Evolutionary conservation across 768 basidiomycete genomes (phyloP).

Genomic region (Boletus speciosus): DNA sequence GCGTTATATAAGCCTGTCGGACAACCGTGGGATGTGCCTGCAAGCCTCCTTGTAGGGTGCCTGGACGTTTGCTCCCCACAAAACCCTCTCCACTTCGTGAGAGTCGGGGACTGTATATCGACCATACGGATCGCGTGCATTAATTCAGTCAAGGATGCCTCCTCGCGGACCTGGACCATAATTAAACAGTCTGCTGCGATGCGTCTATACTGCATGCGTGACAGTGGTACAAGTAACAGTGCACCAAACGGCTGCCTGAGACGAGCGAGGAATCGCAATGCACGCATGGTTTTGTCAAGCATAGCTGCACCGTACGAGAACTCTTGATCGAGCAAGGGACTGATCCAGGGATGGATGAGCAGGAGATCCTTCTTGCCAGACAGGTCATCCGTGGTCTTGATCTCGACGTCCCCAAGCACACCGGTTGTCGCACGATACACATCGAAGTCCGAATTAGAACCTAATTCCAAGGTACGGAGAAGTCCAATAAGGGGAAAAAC

Average conservation of each 20-base stretch:
- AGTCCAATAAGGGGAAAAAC: too few relatives aligned
- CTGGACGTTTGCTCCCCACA: too few relatives aligned
- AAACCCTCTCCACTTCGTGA: too few relatives aligned
- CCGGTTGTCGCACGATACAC: neutral
- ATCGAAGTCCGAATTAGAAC: too few relatives aligned
- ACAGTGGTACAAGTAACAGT: neutral
- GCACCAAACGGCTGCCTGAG: neutral
- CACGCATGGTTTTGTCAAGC: neutral
- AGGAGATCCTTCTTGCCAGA: neutral
- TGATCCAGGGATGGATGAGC: conserved; percentile 15
- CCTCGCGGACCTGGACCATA: neutral
- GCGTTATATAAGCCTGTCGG: too few relatives aligned
- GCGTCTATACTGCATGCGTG: neutral
- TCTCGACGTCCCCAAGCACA: neutral
- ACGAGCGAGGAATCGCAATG: neutral
- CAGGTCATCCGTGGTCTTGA: conserved; percentile 1
- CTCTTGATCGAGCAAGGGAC: conserved; percentile 2
- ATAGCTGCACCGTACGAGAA: neutral
- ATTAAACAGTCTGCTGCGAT: neutral
- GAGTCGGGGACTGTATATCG: too few relatives aligned
- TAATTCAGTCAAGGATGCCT: neutral
- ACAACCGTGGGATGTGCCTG: too few relatives aligned
- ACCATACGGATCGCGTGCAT: too few relatives aligned
- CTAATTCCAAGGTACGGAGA: too few relatives aligned
- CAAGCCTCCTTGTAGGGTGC: too few relatives aligned